These are phyloP conservation scores for Ceratobasidium sp. DNA, from an alignment of 1,284 basidiomycete genomes.

Conservation along the genomic window DNA sequence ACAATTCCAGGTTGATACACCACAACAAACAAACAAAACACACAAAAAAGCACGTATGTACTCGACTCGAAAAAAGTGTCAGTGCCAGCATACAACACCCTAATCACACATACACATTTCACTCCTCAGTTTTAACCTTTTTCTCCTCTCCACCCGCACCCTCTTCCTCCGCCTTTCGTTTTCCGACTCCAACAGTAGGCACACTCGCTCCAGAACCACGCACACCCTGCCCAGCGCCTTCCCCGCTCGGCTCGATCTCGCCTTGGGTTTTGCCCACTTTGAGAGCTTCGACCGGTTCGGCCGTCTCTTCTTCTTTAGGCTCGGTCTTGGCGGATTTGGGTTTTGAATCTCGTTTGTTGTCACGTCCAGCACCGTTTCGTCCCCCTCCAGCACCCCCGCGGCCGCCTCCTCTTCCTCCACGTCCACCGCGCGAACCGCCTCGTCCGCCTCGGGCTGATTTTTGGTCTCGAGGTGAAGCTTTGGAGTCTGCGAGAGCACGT, in stretches of 20 bases:
- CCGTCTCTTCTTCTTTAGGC: conserved; percentile 52
- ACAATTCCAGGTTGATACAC: too few species aligned
- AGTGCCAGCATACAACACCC: too few species aligned
- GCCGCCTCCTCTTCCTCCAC: conserved; percentile 62
- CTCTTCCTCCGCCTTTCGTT: conserved; percentile 61
- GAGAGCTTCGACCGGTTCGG: conserved; percentile 42
- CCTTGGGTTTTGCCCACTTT: conserved; percentile 42
- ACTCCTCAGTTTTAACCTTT: conserved; percentile 27
- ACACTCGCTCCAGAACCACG: conserved; percentile 19
- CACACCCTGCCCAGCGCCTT: conserved; percentile 35
- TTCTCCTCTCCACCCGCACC: conserved; percentile 29
- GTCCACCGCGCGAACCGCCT: conserved; percentile 21
- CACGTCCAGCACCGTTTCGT: conserved; percentile 50
- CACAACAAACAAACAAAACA: too few species aligned
- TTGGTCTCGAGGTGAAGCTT: conserved; percentile 55
- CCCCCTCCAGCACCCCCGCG: conserved; percentile 63
- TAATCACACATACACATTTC: too few species aligned
- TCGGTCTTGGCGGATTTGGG: conserved; percentile 42
- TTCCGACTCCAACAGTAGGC: conserved; percentile 20
- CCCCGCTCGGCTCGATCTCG: conserved; percentile 41
- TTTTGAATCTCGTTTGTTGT: conserved; percentile 14
- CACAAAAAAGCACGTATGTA: too few species aligned
- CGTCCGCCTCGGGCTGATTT: conserved; percentile 60
- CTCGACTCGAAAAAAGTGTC: too few species aligned
- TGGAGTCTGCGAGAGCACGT: conserved; percentile 57